Evolutionary conservation across 2,329 filamentous ascomycete species (phyloP), one percentile per base, ranked within the genome.

Genomic region (Epichloe brachyelytri): DNA sequence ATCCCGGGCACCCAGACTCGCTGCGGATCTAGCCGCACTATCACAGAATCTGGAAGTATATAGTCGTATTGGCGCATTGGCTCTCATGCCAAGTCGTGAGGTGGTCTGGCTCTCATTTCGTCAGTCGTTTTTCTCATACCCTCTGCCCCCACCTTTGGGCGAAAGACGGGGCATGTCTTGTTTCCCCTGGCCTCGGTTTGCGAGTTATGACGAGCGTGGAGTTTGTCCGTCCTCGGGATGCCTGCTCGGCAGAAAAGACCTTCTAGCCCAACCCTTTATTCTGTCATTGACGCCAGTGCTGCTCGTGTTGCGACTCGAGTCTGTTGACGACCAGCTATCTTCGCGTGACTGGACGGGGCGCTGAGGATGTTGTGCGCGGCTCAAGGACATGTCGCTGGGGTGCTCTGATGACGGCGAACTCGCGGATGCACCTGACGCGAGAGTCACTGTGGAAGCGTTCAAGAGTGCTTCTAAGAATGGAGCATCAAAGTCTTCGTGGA

Each of bases 401-500:
- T 45, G 37, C 15, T 39, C 38, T n/a, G 36, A 15, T 54, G 58
- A 43, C 45, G 51, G 36, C 38, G 51, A 48, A 8, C 15, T 36
- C 17, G 33, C 38, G 26, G 30, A 38, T 19, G 39, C 52, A 22
- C 62, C 58, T 41, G 60, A 63, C 20, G 59, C 54, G 30, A 60
- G 56, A 2, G 62, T 62, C 17, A 60, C 62, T 34, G 55, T 56
- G 1, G 63, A 63, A 43, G 61, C 59, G 49, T 66, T 64, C 54
- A 66, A 54, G 33, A 69, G 58, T 7, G 60, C 61, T 54, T 64
- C 62, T 37, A 63, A 68, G 54, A 69, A 68, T 15, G 66, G 66
- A 2, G 66, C 66, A 52, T 69, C 61, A 52, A 69, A 68, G 50
- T 69, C 64, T 54, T 69, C 66, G 53, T 52, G 62, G 54, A 69